Evolutionary conservation across 2,329 filamentous ascomycete genomes (phyloP).

Genomic region (Metarhizium brunneum): DNA sequence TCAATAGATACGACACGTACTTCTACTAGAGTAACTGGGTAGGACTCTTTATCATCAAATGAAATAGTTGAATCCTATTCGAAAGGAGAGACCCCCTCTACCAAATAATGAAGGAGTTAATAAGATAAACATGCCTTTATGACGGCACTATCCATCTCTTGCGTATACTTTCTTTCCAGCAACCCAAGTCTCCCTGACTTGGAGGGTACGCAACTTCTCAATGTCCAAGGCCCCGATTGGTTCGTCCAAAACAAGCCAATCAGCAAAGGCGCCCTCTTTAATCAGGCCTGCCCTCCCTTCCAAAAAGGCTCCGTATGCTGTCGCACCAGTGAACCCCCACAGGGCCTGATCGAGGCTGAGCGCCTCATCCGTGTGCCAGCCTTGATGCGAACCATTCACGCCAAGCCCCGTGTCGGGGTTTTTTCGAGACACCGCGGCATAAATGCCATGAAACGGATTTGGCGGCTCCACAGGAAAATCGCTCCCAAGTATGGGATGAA

Average conservation of each 20-base stretch:
- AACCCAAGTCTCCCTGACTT: constrained; percentile 60
- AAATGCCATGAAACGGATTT: constrained; percentile 58
- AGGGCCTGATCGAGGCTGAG: constrained; percentile 51
- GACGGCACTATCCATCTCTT: neutral
- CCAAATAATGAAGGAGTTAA: too few species aligned
- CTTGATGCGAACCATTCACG: constrained; percentile 33
- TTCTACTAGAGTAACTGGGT: too few species aligned
- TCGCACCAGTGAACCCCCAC: constrained; percentile 50
- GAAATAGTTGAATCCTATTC: too few species aligned
- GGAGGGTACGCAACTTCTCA: constrained; percentile 43
- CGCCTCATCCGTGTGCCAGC: constrained; percentile 52
- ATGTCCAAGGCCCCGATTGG: constrained; percentile 40
- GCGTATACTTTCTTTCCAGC: constrained; percentile 43
- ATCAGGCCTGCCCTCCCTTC: constrained; percentile 52
- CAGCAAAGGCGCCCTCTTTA: constrained; percentile 50
- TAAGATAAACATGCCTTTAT: too few species aligned
- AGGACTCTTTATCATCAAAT: too few species aligned
- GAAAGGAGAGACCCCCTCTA: too few species aligned
- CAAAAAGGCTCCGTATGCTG: constrained; percentile 49
- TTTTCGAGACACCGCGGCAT: constrained; percentile 54
- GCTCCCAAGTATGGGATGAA: constrained; percentile 51
- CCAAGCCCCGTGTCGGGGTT: constrained; percentile 47
- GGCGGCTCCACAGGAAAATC: constrained; percentile 66
- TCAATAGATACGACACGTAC: neutral
- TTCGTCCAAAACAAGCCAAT: constrained; percentile 61